Base-by-base conservation (phyloP, 2,329 filamentous ascomycete species). In the Diaporthe velutina region DNA sequence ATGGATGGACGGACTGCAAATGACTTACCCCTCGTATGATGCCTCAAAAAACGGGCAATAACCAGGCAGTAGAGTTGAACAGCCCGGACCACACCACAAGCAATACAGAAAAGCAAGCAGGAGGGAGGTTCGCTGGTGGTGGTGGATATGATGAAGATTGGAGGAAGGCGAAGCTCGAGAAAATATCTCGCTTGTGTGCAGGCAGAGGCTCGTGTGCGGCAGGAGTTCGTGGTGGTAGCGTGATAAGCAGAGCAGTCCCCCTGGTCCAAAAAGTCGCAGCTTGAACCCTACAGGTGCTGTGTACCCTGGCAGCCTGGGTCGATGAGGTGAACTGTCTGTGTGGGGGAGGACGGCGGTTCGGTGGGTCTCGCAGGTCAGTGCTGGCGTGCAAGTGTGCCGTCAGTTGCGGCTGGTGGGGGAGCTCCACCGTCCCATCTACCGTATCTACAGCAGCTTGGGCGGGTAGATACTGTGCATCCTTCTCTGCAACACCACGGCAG, bases 241-340 rank as follows among this genome's bases (percentile, higher is more conserved):
- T 67, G 61, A 52, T 67, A 67, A 67, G 61, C 61, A 67, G 30
- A 48, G 42, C 38, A 66, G 58, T 17, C 40, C 61, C 61, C 61
- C 28, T n/a, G 61, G 40, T 48, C 61, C 42, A 48, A 45, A 25
- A 50, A 15, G 19, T 48, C 42, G 42, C 61, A 66, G 61, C 61
- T 66, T 66, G 61, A 66, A 66, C 61, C 61, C 61, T 66, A 66
- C 58, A 64, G 15, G 57, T 60, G 35, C 60, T 30, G 40, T 30
- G n/a, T 17, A 28, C 35, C 55, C 30, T 35, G 30, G 30, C 55
- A 35, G 55, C 33, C 40, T 48, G 40, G 60, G 40, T 17, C n/a
- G 60, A 42, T 45, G 60, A 45, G 61, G 40, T 66, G 61, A 66
- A 50, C 19, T 66, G 61, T 66, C 61, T 66, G 61, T 66, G 61